These are phyloP conservation scores for Didymella arachidicola DNA, from an alignment of 2,329 filamentous ascomycete species.

Conservation along the genomic window DNA sequence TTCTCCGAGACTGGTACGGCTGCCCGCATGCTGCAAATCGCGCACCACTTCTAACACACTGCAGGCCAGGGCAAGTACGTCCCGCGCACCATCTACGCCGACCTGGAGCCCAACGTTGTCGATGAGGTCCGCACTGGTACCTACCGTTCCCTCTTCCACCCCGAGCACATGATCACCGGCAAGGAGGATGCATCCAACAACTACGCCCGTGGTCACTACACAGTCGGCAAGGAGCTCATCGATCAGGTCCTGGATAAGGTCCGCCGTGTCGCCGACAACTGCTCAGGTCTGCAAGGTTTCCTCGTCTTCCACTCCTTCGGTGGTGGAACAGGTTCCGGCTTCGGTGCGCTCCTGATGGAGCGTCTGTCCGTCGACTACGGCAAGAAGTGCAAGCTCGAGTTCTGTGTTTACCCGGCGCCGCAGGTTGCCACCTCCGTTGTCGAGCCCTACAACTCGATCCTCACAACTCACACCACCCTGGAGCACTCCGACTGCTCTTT, in stretches of 20 bases:
- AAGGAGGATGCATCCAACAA: slow-evolving; percentile 99
- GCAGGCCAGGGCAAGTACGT: slow-evolving; percentile 98
- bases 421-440: slow-evolving; percentile 97
- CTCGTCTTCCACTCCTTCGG: slow-evolving; percentile 99
- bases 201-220: slow-evolving; percentile 99
- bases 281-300: slow-evolving; percentile 97
- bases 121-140: slow-evolving; percentile 98
- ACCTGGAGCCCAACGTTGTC: slow-evolving; percentile 99
- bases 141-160: slow-evolving; percentile 97
- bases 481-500: slow-evolving; percentile 99
- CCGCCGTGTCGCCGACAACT: slow-evolving; percentile 94
- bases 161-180: slow-evolving; percentile 99
- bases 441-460: slow-evolving; percentile 99
- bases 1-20: slow-evolving; percentile 97
- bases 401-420: slow-evolving; percentile 98
- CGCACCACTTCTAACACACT: slow-evolving; percentile 33
- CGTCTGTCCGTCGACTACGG: slow-evolving; percentile 98
- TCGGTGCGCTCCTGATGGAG: slow-evolving; percentile 98
- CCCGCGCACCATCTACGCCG: slow-evolving; percentile 97
- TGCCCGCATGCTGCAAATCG: slow-evolving; percentile 21
- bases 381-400: slow-evolving; percentile 99
- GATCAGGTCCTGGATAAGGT: slow-evolving; percentile 98
- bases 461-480: slow-evolving; percentile 97
- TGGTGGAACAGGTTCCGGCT: slow-evolving; percentile 97
- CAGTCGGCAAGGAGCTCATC: slow-evolving; percentile 98